Evolutionary conservation across 1,284 basidiomycete genomes (phyloP).

Genomic region (Ceratobasidium theobromae): DNA sequence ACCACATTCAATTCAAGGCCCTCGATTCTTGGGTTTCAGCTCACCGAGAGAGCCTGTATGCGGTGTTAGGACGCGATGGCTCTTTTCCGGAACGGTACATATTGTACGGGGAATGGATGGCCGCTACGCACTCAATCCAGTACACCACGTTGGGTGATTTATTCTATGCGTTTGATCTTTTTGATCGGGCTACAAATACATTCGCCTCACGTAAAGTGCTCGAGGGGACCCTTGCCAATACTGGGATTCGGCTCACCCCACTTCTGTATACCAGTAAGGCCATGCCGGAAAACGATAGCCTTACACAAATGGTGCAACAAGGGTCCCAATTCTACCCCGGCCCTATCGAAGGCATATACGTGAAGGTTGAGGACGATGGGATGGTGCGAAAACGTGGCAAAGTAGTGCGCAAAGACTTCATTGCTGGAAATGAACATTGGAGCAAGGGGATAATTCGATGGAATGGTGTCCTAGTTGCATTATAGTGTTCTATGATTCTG

Average conservation of each 20-base stretch:
- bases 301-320: constrained; percentile 50
- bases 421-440: constrained; percentile 67
- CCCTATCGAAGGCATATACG: constrained; percentile 59
- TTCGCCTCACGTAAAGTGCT: constrained; percentile 50
- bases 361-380: constrained; percentile 54
- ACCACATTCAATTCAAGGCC: constrained; percentile 61
- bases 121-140: constrained; percentile 59
- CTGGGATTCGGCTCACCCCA: constrained; percentile 52
- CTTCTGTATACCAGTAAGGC: constrained; percentile 46
- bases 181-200: constrained; percentile 51
- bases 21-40: constrained; percentile 55
- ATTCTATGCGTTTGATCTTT: constrained; percentile 63
- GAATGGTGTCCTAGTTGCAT: constrained; percentile 44
- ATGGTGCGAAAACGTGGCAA: constrained; percentile 53
- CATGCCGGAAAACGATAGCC: constrained; percentile 47
- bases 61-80: constrained; percentile 52
- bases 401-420: constrained; percentile 63
- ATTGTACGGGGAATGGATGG: constrained; percentile 65
- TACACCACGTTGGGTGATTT: constrained; percentile 55
- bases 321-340: constrained; percentile 54
- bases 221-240: constrained; percentile 42
- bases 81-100: constrained; percentile 59
- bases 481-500: not conserved
- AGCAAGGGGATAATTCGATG: constrained; percentile 48
- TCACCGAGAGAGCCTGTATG: constrained; percentile 50